Evolutionary conservation across 305 asterid genomes (phyloP), one percentile per base, ranked within the genome.

Genomic region (Fraxinus baroniana): DNA sequence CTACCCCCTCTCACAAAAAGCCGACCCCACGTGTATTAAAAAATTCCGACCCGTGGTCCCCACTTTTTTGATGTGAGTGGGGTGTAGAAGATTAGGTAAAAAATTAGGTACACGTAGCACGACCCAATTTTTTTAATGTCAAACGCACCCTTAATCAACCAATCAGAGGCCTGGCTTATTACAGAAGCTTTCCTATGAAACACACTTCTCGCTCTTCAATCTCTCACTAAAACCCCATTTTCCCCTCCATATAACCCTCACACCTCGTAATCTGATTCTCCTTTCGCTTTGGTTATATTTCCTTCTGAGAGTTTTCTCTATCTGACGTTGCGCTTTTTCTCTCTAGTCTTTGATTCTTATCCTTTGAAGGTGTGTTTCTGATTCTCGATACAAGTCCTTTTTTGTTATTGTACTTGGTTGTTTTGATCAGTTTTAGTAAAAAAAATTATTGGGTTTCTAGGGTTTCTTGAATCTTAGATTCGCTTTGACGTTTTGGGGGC

Each of bases 361-460:
- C 49, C 78, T 82, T 28, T 81, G 5, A 74, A 89, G 92, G 92
- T 89, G 90, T 81, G 2, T 49, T 24, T 64, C 15, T 32, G n/a
- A 22, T 79, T 77, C 17, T 78, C 37, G 60, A 78, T 17, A 1
- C 4, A 17, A 20, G 70, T 60, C 79, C 49, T 15, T 77, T 32
- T 64, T 18, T 44, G 8, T 44, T 72, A 3, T 8, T 83, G 71
- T 37, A 70, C 52, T 70, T 74, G 77, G 71, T 75, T 80, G 81
- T 41, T 83, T 78, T 15, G 2, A 20, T 74, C 32, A 26, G 26
- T 28, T 36, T 12, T 5, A 17, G 36, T 0, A 32, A 32, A 32
- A 32, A 32, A 32, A 32, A 32, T 37, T 24, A 78, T 46, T 68
- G 72, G 62, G 78, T 46, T 86, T 86, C 62, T 82, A 74, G 88